phyloP scores from a whole-genome alignment of 148 eudicot genomes.

The Tetragonia tetragonoides region DNA sequence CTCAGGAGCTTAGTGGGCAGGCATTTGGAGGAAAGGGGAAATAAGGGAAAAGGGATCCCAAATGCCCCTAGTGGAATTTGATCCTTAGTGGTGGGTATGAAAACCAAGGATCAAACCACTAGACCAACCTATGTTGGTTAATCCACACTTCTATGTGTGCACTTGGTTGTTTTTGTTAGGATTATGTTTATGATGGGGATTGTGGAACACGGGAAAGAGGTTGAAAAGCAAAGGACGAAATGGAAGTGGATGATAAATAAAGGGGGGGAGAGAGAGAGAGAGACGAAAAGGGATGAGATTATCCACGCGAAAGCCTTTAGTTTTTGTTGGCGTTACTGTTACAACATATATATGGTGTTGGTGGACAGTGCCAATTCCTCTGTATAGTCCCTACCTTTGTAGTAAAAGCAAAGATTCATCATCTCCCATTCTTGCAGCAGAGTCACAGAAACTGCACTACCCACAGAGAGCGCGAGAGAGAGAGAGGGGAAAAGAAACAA shows the following conservation, averaged over 20 bases:
- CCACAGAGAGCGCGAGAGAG: neutral
- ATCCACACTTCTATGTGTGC: neutral
- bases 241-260: slow-evolving; percentile 23
- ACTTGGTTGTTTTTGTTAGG: neutral
- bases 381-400: neutral
- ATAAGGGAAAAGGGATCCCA: too few relatives aligned
- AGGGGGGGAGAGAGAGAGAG: neutral
- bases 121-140: too few relatives aligned
- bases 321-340: neutral
- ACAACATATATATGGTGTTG: neutral
- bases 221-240: slow-evolving; percentile 26
- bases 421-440: slow-evolving; percentile 14
- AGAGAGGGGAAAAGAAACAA: neutral
- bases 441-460: slow-evolving; percentile 17
- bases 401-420: slow-evolving; percentile 26
- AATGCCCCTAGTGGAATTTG: too few relatives aligned
- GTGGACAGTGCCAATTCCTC: slow-evolving; percentile 17
- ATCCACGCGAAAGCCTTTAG: slow-evolving; percentile 27
- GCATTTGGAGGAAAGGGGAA: too few relatives aligned
- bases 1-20: too few relatives aligned
- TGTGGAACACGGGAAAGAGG: slow-evolving; percentile 20
- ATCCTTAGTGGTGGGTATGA: too few relatives aligned
- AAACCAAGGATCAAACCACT: too few relatives aligned
- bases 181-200: slow-evolving; percentile 13
- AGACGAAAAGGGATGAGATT: neutral